Base-by-base conservation (phyloP, 2,329 filamentous ascomycete genomes). In the Cercospora sesami region DNA sequence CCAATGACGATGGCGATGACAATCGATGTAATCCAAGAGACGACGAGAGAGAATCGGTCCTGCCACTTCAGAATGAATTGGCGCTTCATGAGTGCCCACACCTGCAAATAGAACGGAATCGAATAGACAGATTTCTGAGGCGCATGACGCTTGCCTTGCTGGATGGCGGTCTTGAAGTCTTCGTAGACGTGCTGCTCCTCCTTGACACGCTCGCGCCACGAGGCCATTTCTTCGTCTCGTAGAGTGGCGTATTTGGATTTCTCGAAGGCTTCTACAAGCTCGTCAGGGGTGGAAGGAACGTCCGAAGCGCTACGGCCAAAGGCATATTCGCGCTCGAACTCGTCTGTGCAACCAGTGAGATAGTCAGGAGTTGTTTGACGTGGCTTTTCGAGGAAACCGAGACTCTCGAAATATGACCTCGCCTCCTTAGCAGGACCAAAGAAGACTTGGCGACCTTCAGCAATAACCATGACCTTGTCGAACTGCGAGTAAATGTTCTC, bases 1-100 rank as follows among this genome's bases (percentile, higher is more conserved):
- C 92, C 93, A 57, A 92, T 83, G 26, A 96, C 87, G 68, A 96
- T 89, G 14, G 90, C 92, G 72, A 94, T 89, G 72, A 92, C 82
- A 72, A 94, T 89, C 7, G 85, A 86, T 0, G 87, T 89, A 48
- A 85, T 79, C 91, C 91, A 95, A 1, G 89, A 89, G 31, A 95
- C 87, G 14, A 84, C 81, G 5, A 96, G 83, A n/a, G 89, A 88
- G 75, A 94, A 90, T 67, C 90, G 90, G 78, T 96, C 92, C 78
- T 96, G 92, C 82, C 92, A 90, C 81, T 95, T 95, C 74, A 96
- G 89, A 62, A 90, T 83, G 78, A 93, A 95, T 78, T 96, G 92
- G 5, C 93, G 88, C 78, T 92, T 90, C 86, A 94, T 91, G 69
- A 95, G 80, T 0, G 91, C 91, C 90, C 90, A 94, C 23, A 95